A percentile compares a stretch with the other conserved stretches of the same genome.
phyloP scores from a whole-genome alignment of 495 filamentous ascomycete genomes.

The Talaromyces wortmannii region DNA sequence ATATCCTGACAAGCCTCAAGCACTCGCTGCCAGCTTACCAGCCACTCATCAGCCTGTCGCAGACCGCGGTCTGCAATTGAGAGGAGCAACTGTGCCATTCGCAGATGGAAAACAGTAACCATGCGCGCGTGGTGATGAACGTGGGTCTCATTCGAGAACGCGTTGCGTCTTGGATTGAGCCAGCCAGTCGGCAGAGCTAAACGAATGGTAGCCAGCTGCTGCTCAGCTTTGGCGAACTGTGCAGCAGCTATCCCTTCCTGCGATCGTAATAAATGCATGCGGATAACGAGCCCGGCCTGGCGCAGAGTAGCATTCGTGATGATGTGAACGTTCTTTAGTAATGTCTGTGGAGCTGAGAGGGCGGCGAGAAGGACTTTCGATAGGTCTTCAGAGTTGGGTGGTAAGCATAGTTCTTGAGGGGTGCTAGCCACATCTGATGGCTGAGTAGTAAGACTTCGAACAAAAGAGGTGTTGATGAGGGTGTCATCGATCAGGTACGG shows the following conservation, averaged over 20 bases:
- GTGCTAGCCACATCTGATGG: not conserved
- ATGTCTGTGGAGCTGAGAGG: conserved; percentile 4
- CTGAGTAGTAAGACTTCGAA: not conserved
- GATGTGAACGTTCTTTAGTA: conserved; percentile 7
- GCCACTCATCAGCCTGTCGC: conserved; percentile 6
- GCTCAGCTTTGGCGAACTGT: conserved; percentile 5
- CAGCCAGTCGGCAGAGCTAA: conserved; percentile 10
- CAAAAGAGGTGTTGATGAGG: conserved; percentile 8
- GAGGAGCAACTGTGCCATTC: conserved; percentile 8
- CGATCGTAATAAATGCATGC: not conserved
- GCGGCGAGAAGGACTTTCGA: conserved; percentile 4
- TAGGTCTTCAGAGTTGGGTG: conserved; percentile 2
- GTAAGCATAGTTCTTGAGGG: conserved; percentile 1
- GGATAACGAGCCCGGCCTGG: conserved; percentile 5
- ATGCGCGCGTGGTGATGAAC: conserved; percentile 9
- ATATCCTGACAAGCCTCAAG: conserved; percentile 13
- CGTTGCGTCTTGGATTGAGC: conserved; percentile 12
- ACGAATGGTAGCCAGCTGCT: conserved; percentile 7
- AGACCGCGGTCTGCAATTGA: conserved; percentile 1
- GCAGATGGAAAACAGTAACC: conserved; percentile 10
- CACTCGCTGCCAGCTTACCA: conserved; percentile 10
- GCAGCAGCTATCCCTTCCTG: not conserved
- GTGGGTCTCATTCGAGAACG: conserved; percentile 9
- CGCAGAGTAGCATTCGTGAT: conserved; percentile 7
- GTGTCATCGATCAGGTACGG: conserved; percentile 9